Percentiles rank a stretch among this genome's conserved stretches.
Evolutionary conservation across 441 rosid genomes (phyloP).

Genomic region (Populus hybrid): DNA sequence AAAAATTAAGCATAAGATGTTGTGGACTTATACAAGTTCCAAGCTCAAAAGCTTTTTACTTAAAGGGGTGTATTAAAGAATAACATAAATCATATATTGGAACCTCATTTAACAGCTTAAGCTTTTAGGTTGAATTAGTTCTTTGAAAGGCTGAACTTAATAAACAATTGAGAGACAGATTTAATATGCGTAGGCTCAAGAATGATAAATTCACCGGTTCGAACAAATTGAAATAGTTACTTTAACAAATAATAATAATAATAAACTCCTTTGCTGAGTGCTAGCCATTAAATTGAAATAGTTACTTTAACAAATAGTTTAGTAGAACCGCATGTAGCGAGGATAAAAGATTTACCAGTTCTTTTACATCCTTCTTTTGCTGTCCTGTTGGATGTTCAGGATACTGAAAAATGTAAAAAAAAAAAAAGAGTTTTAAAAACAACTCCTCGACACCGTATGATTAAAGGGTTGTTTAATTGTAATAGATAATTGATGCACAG

Average conservation of each 20-base stretch:
- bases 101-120: no score
- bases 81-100: no score
- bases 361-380: constrained; percentile 86
- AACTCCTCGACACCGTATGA: background rate
- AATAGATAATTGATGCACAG: no score
- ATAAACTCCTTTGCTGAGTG: background rate
- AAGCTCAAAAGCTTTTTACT: no score
- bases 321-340: background rate
- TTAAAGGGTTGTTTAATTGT: background rate
- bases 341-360: constrained; percentile 48
- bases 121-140: no score
- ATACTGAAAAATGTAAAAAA: constrained; percentile 53
- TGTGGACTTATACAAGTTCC: rapidly evolving
- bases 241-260: no score
- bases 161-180: background rate
- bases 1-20: no score
- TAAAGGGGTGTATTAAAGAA: rapidly evolving
- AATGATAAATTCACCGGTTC: no score
- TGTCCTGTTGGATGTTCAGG: constrained; percentile 93
- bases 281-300: background rate
- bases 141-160: no score
- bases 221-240: no score
- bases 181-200: background rate
- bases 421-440: constrained; percentile 1
- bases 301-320: background rate